These are phyloP conservation scores for Fusarium camptoceras DNA, from an alignment of 2,329 filamentous ascomycete species.

Conservation along the genomic window DNA sequence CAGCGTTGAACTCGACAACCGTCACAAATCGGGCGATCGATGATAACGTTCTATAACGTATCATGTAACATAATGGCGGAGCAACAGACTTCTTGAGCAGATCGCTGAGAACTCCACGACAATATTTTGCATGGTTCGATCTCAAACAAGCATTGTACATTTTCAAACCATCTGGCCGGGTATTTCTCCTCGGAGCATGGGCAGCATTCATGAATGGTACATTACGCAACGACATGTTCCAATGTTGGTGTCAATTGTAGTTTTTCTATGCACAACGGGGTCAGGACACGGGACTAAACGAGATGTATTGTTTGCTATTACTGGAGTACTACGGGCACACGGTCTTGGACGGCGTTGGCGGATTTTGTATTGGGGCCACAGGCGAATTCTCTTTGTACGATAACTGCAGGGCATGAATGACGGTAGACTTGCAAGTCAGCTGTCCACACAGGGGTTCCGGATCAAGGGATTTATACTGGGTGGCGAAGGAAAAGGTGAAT, in stretches of 20 bases:
- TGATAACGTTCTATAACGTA: constrained; percentile 30
- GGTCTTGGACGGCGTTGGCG: constrained; percentile 47
- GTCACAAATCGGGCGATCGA: constrained; percentile 58
- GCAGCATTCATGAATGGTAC: constrained; percentile 41
- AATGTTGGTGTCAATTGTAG: constrained; percentile 41
- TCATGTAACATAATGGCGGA: constrained; percentile 38
- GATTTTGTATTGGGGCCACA: constrained; percentile 44
- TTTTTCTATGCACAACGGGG: constrained; percentile 31
- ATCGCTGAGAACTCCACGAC: constrained; percentile 10
- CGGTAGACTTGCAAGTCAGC: constrained; percentile 16
- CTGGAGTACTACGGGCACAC: constrained; percentile 46
- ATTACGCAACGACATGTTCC: constrained; percentile 33
- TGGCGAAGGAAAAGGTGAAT: constrained; percentile 16
- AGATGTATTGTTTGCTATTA: constrained; percentile 42
- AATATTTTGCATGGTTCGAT: constrained; percentile 38
- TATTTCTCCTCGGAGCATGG: constrained; percentile 36
- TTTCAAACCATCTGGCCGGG: constrained; percentile 43
- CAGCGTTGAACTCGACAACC: constrained; percentile 64
- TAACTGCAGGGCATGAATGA: constrained; percentile 45
- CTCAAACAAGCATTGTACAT: constrained; percentile 45
- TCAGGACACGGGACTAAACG: constrained; percentile 33
- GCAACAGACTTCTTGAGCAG: constrained; percentile 8
- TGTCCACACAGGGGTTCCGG: constrained; percentile 23
- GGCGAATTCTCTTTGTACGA: constrained; percentile 49
- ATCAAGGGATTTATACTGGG: constrained; percentile 21